Percentiles rank a stretch among this genome's conserved stretches.
These are phyloP conservation scores for Ophiocordyceps australis DNA, from an alignment of 2,329 filamentous ascomycete species.

Conservation along the genomic window DNA sequence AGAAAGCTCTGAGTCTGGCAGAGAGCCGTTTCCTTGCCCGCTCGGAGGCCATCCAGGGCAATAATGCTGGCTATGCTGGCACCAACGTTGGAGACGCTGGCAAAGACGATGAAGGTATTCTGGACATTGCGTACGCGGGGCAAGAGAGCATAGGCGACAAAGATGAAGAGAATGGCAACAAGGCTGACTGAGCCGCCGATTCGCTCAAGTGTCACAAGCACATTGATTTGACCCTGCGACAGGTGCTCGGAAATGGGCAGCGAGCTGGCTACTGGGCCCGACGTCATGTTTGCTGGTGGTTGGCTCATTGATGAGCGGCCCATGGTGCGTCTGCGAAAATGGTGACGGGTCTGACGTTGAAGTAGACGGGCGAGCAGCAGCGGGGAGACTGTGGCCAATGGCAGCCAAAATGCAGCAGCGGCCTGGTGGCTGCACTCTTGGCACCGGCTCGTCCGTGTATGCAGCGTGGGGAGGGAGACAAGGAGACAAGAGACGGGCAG, in stretches of 20 bases:
- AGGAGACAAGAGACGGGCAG: not conserved
- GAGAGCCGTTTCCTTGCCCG: constrained; percentile 32
- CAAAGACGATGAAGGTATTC: constrained; percentile 44
- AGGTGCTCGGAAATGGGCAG: constrained; percentile 9
- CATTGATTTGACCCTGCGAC: constrained; percentile 16
- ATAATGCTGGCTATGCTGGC: constrained; percentile 52
- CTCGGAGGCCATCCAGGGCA: constrained; percentile 42
- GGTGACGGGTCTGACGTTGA: too few relatives aligned
- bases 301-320: not conserved
- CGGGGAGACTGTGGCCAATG: too few relatives aligned
- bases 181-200: constrained; percentile 34
- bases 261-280: not conserved
- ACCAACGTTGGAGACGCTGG: constrained; percentile 39
- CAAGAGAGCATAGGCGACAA: constrained; percentile 30
- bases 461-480: not conserved
- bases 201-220: constrained; percentile 30
- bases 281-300: not conserved
- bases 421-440: too few relatives aligned
- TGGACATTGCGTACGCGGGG: constrained; percentile 37
- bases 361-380: too few relatives aligned
- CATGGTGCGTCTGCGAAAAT: too few relatives aligned
- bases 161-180: constrained; percentile 29
- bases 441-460: too few relatives aligned
- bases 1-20: constrained; percentile 44
- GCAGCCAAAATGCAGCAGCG: too few relatives aligned